Evolutionary conservation across 345 rosid genomes (phyloP).

Genomic region (Iberis pinnata): DNA sequence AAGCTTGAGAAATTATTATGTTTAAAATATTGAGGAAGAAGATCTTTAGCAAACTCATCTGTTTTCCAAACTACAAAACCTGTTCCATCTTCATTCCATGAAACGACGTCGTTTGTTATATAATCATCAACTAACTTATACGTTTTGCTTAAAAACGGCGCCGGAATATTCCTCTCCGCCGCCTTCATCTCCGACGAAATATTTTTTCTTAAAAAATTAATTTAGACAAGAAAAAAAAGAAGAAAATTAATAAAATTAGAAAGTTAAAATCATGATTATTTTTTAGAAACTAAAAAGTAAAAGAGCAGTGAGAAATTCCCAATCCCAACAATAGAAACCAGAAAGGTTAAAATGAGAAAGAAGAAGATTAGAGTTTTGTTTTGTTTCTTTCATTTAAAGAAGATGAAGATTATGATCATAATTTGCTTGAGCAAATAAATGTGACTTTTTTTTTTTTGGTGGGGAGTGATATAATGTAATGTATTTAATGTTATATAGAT

Average conservation of each 20-base stretch:
- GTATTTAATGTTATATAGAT: neutral
- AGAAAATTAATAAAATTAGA: too few species aligned
- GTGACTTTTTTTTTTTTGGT: too few species aligned
- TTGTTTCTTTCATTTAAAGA: constrained; percentile 43
- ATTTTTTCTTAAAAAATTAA: neutral
- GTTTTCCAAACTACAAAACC: constrained; percentile 64
- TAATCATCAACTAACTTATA: constrained; percentile 70
- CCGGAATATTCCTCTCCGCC: constrained; percentile 49
- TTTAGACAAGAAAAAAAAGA: neutral
- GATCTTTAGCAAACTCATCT: constrained; percentile 60
- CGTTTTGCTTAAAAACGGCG: constrained; percentile 76
- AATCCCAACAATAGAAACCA: constrained; percentile 94
- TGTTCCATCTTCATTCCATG: constrained; percentile 70
- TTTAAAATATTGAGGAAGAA: constrained; percentile 65
- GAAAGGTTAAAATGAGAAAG: constrained; percentile 50
- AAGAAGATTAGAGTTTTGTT: constrained; percentile 38
- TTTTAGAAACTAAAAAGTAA: constrained; percentile 72
- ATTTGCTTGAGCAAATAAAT: constrained; percentile 24
- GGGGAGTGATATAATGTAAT: too few species aligned
- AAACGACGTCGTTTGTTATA: constrained; percentile 61
- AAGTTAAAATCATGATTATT: neutral
- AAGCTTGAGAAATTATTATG: constrained; percentile 85
- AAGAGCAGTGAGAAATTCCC: constrained; percentile 98
- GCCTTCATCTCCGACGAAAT: constrained; percentile 32
- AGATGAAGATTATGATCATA: constrained; percentile 31